A percentile compares a stretch with the other conserved stretches of the same genome.
These are phyloP conservation scores for Houttuynia cordata DNA, from an alignment of 164 flowering plant species.

Conservation along the genomic window DNA sequence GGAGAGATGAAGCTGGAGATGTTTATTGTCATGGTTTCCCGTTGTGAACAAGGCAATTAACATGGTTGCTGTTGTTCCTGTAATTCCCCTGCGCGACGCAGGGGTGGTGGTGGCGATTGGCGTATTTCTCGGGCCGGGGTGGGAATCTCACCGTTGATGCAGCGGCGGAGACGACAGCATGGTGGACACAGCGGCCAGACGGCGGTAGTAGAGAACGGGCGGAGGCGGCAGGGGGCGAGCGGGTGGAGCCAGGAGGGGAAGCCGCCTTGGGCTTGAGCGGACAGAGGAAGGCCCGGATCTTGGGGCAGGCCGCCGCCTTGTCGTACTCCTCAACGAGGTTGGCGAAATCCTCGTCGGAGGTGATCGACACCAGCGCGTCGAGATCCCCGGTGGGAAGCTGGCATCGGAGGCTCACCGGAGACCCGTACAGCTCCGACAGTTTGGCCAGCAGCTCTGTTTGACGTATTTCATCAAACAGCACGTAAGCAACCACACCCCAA, in stretches of 20 bases:
- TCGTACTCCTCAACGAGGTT: slow-evolving; percentile 86
- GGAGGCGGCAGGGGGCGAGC: too few species aligned
- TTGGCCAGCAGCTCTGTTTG: slow-evolving; percentile 59
- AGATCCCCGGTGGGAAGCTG: slow-evolving; percentile 83
- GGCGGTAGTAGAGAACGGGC: too few species aligned
- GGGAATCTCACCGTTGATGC: slow-evolving; percentile 19
- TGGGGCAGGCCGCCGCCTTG: slow-evolving; percentile 30
- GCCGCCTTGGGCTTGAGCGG: slow-evolving; percentile 27
- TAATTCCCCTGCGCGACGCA: slow-evolving; percentile 23
- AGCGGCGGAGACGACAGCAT: slow-evolving; percentile 7
- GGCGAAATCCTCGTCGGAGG: slow-evolving; percentile 75
- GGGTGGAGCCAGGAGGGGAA: slow-evolving; percentile 9
- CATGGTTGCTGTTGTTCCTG: slow-evolving; percentile 9
- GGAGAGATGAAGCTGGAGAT: neutral
- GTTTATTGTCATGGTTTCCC: slow-evolving; percentile 67
- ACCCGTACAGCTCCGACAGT: slow-evolving; percentile 66
- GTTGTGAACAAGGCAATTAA: slow-evolving; percentile 38
- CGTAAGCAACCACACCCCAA: neutral
- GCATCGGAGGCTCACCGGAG: slow-evolving; percentile 55
- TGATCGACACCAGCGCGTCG: slow-evolving; percentile 75
- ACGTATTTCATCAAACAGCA: neutral
- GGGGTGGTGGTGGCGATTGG: slow-evolving; percentile 17
- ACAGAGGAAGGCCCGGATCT: slow-evolving; percentile 73
- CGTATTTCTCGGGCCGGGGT: slow-evolving; percentile 16
- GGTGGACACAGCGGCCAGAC: slow-evolving; percentile 8